phyloP scores from a whole-genome alignment of 768 basidiomycete species.

The Lactarius indigo region DNA sequence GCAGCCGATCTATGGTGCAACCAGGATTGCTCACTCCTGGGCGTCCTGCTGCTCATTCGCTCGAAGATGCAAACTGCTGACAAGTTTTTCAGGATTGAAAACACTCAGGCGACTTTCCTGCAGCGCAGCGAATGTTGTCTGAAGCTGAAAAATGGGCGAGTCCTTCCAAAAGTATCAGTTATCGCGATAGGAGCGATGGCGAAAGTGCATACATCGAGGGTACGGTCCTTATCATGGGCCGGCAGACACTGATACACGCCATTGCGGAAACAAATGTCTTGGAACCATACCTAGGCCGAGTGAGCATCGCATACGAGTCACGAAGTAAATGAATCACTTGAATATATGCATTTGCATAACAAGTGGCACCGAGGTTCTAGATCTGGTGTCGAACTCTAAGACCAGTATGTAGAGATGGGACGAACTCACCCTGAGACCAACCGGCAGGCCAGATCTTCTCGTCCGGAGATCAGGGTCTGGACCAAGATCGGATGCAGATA shows the following conservation, averaged over 20 bases:
- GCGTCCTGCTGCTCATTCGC: slow-evolving; percentile 94
- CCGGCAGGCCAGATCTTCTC: slow-evolving; percentile 40
- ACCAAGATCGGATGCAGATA: slow-evolving; percentile 19
- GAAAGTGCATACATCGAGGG: slow-evolving; percentile 38
- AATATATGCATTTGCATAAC: slow-evolving; percentile 93
- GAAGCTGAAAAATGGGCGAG: slow-evolving; percentile 74
- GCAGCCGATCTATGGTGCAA: slow-evolving; percentile 2
- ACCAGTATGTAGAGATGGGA: not conserved
- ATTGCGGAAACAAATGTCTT: slow-evolving; percentile 73
- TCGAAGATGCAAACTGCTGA: slow-evolving; percentile 78
- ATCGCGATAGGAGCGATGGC: not conserved
- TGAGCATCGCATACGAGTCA: slow-evolving; percentile 3
- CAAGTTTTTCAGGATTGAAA: slow-evolving; percentile 81
- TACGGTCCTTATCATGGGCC: slow-evolving; percentile 43
- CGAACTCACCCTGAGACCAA: slow-evolving; percentile 67
- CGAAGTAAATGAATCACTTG: slow-evolving; percentile 49
- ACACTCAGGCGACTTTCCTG: slow-evolving; percentile 66
- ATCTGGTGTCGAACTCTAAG: slow-evolving; percentile 3
- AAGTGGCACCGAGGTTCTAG: slow-evolving; percentile 95
- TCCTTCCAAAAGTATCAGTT: slow-evolving; percentile 43
- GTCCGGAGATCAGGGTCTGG: slow-evolving; percentile 17
- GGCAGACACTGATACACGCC: slow-evolving; percentile 80
- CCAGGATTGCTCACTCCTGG: slow-evolving; percentile 65
- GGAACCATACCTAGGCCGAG: slow-evolving; percentile 78
- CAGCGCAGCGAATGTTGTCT: slow-evolving; percentile 80